These are phyloP conservation scores for Cucumis cinereus DNA, from an alignment of 306 rosid species.

Conservation along the genomic window DNA sequence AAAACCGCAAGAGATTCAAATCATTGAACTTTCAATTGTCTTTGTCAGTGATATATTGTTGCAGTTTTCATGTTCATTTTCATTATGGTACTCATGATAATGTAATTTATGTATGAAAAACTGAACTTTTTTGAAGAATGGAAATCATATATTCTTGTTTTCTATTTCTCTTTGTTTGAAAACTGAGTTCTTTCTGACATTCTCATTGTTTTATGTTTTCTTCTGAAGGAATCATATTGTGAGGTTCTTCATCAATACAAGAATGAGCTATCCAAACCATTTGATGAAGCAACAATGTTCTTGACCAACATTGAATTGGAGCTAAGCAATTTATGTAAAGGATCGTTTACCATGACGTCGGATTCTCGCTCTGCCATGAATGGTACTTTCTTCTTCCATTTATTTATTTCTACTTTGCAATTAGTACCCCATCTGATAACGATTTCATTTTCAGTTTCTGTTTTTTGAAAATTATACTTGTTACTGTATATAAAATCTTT, in stretches of 20 bases:
- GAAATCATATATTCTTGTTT: not conserved
- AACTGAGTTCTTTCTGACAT: not conserved
- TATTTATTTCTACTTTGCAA: not conserved
- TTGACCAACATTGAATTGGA: constrained; percentile 47
- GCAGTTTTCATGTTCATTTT: not conserved
- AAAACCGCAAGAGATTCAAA: not conserved
- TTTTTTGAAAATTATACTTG: too few relatives aligned
- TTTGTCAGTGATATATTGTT: not conserved
- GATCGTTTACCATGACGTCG: constrained; percentile 23
- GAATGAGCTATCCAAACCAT: constrained; percentile 56
- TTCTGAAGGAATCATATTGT: constrained; percentile 50
- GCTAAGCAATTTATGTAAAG: constrained; percentile 56
- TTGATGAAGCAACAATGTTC: constrained; percentile 58
- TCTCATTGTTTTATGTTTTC: not conserved
- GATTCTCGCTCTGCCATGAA: constrained; percentile 31
- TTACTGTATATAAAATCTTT: too few relatives aligned
- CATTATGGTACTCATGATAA: not conserved
- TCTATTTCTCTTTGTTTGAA: not conserved
- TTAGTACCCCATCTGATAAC: not conserved
- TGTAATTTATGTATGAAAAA: not conserved
- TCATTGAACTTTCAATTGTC: not conserved
- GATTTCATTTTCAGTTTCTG: too few relatives aligned
- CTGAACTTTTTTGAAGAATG: not conserved
- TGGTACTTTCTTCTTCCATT: not conserved
- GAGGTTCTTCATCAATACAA: constrained; percentile 46